Conservation (phyloP, 2,329 filamentous ascomycete genomes). For the Ophiostoma quercus region DNA sequence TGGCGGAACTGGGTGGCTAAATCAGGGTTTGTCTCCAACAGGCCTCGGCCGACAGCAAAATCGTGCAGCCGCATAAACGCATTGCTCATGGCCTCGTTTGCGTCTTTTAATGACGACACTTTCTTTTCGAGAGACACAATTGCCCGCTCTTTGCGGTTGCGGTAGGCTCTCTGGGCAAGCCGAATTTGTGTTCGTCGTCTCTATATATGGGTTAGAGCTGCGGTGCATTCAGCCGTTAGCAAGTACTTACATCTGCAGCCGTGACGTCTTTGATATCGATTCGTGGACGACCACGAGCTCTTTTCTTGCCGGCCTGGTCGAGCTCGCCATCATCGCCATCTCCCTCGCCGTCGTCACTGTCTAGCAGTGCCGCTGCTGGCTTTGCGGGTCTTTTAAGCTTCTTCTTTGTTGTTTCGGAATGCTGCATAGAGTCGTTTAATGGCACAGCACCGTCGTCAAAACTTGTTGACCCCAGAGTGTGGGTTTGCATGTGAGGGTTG, state of each 20-base stretch:
- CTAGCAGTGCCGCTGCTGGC: background rate
- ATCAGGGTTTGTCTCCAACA: slow-evolving; percentile 52
- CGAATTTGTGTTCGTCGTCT: slow-evolving; percentile 82
- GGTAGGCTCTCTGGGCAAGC: slow-evolving; percentile 77
- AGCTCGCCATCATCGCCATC: slow-evolving; percentile 24
- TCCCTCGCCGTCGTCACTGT: slow-evolving; percentile 17
- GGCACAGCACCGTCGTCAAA: background rate
- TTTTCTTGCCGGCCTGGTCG: slow-evolving; percentile 45
- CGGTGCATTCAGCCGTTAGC: too few relatives aligned
- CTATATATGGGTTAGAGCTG: slow-evolving; percentile 38
- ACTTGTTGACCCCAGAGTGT: background rate
- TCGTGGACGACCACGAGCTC: slow-evolving; percentile 66
- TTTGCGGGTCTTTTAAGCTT: background rate
- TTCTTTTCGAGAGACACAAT: slow-evolving; percentile 67
- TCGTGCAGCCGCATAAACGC: slow-evolving; percentile 65
- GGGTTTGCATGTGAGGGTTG: background rate
- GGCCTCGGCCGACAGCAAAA: slow-evolving; percentile 51
- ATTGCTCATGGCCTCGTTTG: slow-evolving; percentile 68
- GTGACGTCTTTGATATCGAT: slow-evolving; percentile 74
- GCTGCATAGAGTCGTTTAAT: background rate
- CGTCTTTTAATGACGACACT: slow-evolving; percentile 62
- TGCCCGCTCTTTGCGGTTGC: slow-evolving; percentile 76
- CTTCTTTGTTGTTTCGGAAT: background rate
- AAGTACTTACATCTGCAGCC: slow-evolving; percentile 64
- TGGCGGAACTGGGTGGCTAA: slow-evolving; percentile 53